phyloP scores from a whole-genome alignment of 2,329 filamentous ascomycete genomes.

The Claviceps citrina region DNA sequence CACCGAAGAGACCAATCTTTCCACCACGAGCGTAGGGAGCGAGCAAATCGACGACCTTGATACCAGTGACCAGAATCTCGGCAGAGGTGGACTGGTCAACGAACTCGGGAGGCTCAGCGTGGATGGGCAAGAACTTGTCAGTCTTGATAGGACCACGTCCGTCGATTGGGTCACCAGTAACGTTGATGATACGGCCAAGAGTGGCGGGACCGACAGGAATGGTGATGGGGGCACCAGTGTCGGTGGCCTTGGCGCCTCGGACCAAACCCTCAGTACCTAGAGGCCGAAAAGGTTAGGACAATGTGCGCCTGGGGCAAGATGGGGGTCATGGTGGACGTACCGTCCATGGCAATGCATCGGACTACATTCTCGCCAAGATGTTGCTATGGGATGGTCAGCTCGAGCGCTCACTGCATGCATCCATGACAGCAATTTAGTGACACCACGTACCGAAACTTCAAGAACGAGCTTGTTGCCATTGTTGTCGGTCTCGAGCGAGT shows the following conservation, averaged over 20 bases:
- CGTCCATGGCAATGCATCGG: conserved; percentile 99
- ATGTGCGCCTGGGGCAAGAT: not conserved
- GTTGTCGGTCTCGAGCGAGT: conserved; percentile 85
- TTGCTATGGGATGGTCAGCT: conserved; percentile 52
- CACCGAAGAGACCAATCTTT: conserved; percentile 99
- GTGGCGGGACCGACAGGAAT: conserved; percentile 88
- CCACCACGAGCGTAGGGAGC: conserved; percentile 99
- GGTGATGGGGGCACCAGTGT: conserved; percentile 90
- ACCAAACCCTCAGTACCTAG: conserved; percentile 97
- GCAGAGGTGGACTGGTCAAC: conserved; percentile 89
- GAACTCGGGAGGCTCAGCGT: conserved; percentile 86
- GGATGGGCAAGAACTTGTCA: conserved; percentile 75
- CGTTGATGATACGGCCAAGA: conserved; percentile 99
- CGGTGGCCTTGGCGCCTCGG: conserved; percentile 69
- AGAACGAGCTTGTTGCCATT: conserved; percentile 87
- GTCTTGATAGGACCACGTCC: conserved; percentile 97
- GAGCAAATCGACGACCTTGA: conserved; percentile 99
- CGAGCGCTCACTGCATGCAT: not conserved
- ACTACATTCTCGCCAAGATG: conserved; percentile 98
- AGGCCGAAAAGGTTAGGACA: conserved; percentile 4
- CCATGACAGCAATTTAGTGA: conserved; percentile 1
- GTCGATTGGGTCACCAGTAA: conserved; percentile 99
- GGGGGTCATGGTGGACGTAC: conserved; percentile 37
- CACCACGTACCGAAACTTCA: conserved; percentile 71
- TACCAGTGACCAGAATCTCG: conserved; percentile 95